Conservation (phyloP, 495 filamentous ascomycete species). For the Tuber calosporum region DNA sequence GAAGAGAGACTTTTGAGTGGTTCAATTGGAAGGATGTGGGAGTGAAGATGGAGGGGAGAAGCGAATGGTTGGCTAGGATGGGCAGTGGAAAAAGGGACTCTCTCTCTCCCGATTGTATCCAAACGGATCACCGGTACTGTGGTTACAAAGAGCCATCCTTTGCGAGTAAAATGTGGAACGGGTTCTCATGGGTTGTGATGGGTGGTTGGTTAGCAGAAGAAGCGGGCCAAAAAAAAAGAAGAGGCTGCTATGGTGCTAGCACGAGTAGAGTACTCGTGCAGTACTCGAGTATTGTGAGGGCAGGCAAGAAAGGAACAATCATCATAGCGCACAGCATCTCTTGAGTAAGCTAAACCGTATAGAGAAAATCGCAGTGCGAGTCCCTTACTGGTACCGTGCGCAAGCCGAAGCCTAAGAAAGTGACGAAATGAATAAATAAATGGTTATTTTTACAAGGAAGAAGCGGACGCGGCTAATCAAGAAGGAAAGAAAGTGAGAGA, state of each 20-base stretch:
- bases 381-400: neutral
- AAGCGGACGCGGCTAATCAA: neutral
- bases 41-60: neutral
- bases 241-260: neutral
- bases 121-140: neutral
- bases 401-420: neutral
- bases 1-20: conserved; percentile 12
- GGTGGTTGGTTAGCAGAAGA: neutral
- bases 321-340: neutral
- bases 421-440: neutral
- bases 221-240: neutral
- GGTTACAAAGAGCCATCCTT: neutral
- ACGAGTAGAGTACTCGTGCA: too few relatives aligned
- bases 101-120: neutral
- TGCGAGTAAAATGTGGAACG: neutral
- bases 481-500: neutral
- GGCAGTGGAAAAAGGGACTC: neutral
- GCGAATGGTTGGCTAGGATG: neutral
- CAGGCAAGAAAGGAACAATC: too few relatives aligned
- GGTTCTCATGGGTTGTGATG: neutral
- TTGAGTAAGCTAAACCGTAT: neutral
- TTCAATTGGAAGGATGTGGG: conserved; percentile 19
- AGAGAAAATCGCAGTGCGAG: neutral
- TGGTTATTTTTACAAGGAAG: neutral
- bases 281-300: too few relatives aligned